Conservation (phyloP, 331 rosid genomes). For the Pyrus hybrid region DNA sequence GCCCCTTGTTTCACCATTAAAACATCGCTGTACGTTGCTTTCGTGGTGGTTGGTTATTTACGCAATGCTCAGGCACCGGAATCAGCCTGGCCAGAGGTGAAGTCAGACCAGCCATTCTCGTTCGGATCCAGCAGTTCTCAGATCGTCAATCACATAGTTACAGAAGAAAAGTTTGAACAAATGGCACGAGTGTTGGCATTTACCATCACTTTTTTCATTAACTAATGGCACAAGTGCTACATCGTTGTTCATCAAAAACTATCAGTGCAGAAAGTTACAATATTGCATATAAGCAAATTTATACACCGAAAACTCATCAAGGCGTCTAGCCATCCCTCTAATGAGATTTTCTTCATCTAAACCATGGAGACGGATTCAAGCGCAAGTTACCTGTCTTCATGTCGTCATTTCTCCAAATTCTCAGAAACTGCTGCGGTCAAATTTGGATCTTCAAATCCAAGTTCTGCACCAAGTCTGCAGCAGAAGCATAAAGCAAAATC, state of each 20-base stretch:
- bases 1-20: constrained; percentile 53
- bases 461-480: constrained; percentile 62
- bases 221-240: background rate
- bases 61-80: constrained; percentile 94
- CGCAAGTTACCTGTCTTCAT: constrained; percentile 74
- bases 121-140: background rate
- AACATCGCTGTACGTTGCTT: constrained; percentile 71
- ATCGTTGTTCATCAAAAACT: background rate
- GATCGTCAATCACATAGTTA: background rate
- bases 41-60: constrained; percentile 49
- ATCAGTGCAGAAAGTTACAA: no score
- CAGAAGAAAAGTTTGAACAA: background rate
- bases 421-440: constrained; percentile 83
- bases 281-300: background rate
- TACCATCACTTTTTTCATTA: background rate
- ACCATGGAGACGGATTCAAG: constrained; percentile 32
- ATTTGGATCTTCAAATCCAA: constrained; percentile 87
- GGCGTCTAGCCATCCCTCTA: background rate
- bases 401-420: constrained; percentile 75
- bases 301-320: background rate
- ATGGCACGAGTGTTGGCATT: background rate
- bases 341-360: constrained; percentile 7
- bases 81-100: constrained; percentile 51
- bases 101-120: constrained; percentile 19
- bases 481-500: constrained; percentile 10